These are phyloP conservation scores for Dactylonectria macrodidyma DNA, from an alignment of 2,329 filamentous ascomycete genomes.

Conservation along the genomic window DNA sequence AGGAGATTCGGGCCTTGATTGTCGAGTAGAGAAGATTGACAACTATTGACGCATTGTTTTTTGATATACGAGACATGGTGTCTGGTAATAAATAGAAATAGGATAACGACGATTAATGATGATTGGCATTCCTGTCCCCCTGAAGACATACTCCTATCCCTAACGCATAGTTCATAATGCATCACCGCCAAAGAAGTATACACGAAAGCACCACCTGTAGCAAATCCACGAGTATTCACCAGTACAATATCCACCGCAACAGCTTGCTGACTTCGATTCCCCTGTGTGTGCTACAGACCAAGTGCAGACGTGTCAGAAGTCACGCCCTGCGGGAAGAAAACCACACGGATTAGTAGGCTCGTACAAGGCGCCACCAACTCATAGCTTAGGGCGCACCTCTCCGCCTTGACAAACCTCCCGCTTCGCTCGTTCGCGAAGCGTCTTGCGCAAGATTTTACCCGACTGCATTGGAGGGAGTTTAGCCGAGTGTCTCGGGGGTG, in stretches of 20 bases:
- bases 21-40: constrained; percentile 23
- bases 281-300: constrained; percentile 18
- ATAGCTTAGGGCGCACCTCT: constrained; percentile 50
- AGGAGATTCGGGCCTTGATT: constrained; percentile 45
- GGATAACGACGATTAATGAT: neutral
- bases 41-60: neutral
- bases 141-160: neutral
- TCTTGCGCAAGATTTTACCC: constrained; percentile 76
- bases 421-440: constrained; percentile 70
- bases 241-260: neutral
- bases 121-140: neutral
- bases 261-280: neutral
- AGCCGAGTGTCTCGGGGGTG: constrained; percentile 12
- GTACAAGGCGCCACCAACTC: constrained; percentile 43
- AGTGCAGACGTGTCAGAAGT: constrained; percentile 26
- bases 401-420: constrained; percentile 63
- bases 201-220: constrained; percentile 1
- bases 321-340: constrained; percentile 34
- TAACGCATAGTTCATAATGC: neutral
- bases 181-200: neutral
- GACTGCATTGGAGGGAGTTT: constrained; percentile 58
- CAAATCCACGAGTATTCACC: constrained; percentile 4
- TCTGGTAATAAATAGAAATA: neutral
- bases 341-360: constrained; percentile 42
- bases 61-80: neutral